A percentile compares a stretch with the other conserved stretches of the same genome.
phyloP scores from a whole-genome alignment of 805 yeast species.

The Ogataea haglerorum region DNA sequence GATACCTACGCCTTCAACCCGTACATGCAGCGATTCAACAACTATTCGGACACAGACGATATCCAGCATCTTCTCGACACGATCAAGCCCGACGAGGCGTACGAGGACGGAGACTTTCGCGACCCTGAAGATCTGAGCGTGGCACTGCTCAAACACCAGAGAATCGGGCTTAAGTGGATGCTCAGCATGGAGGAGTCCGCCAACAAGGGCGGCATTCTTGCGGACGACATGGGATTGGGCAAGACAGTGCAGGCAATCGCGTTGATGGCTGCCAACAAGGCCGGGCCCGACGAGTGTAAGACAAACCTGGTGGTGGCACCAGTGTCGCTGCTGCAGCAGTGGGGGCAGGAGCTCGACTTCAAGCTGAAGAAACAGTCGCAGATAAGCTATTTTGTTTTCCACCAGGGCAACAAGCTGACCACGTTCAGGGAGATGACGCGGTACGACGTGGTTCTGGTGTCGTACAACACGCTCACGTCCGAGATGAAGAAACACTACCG shows the following conservation, averaged over 20 bases:
- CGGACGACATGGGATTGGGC: constrained; percentile 84
- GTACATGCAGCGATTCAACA: constrained; percentile 6
- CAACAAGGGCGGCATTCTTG: constrained; percentile 65
- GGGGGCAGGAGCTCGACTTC: constrained; percentile 73
- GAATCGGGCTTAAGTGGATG: constrained; percentile 82
- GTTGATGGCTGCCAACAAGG: constrained; percentile 46
- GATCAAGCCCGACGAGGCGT: constrained; percentile 49
- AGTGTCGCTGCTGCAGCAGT: constrained; percentile 78
- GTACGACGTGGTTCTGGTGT: constrained; percentile 74
- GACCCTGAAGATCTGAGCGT: constrained; percentile 68
- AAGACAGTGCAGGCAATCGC: constrained; percentile 71
- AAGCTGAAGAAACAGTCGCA: constrained; percentile 50
- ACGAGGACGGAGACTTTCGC: constrained; percentile 45
- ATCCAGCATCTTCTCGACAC: constrained; percentile 42
- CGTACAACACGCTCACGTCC: constrained; percentile 74
- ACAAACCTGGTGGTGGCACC: constrained; percentile 86
- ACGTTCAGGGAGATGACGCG: constrained; percentile 44
- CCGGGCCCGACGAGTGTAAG: constrained; percentile 33
- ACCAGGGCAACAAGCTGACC: constrained; percentile 41
- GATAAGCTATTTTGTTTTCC: constrained; percentile 57
- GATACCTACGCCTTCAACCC: constrained; percentile 13
- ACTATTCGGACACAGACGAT: constrained; percentile 21
- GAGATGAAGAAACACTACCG: constrained; percentile 69
- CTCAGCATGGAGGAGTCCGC: constrained; percentile 59
- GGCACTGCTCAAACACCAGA: constrained; percentile 58